Base-by-base conservation (phyloP, 2,329 filamentous ascomycete genomes). In the Berkeleyomyces rouxiae region DNA sequence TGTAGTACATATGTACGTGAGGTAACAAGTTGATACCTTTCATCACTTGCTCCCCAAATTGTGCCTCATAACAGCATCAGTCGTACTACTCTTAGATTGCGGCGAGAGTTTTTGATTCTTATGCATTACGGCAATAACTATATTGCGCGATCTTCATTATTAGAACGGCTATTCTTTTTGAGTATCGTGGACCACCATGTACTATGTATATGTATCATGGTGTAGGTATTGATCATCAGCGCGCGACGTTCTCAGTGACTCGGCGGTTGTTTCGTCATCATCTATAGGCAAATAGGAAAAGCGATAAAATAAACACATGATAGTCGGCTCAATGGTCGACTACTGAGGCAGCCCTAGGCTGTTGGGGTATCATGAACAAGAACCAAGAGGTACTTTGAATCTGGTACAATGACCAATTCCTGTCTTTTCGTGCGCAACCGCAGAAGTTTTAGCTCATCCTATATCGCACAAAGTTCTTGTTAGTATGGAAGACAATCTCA, bases 381-480 rank as follows among this genome's bases (percentile, higher is more conserved):
- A 62, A 91, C 82, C 44, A 92, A 78, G 57, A 93, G 77, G 72
- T 88, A 95, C 70, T 88, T 90, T 47, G 81, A 70, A 71, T 92
- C 88, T 72, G 87, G 88, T 23, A 92, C 86, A 69, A 93, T 88
- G 64, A 93, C 86, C 66, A 93, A 75, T 72, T 95, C 89, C 68
- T 90, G 87, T 72, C 88, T 90, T 76, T 85, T 90, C n/a, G 88
- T 92, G 67, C 89, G 81, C 67, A 95, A 71, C 66, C 88, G 79
- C 60, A 93, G 73, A 58, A 93, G 76, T 73, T 85, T 90, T 66
- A 91, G 74, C 70, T 91, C 88, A 69, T 93, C 88, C 79, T 86
- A 66, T 59, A 62, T 39, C 51, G 51, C n/a, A 55, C 13, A 7
- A 10, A 55, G 3, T 39, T 46, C 23, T 16, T n/a, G 60, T 61